These are phyloP conservation scores for Alternaria brassicicola DNA, from an alignment of 2,329 filamentous ascomycete genomes.

Conservation along the genomic window DNA sequence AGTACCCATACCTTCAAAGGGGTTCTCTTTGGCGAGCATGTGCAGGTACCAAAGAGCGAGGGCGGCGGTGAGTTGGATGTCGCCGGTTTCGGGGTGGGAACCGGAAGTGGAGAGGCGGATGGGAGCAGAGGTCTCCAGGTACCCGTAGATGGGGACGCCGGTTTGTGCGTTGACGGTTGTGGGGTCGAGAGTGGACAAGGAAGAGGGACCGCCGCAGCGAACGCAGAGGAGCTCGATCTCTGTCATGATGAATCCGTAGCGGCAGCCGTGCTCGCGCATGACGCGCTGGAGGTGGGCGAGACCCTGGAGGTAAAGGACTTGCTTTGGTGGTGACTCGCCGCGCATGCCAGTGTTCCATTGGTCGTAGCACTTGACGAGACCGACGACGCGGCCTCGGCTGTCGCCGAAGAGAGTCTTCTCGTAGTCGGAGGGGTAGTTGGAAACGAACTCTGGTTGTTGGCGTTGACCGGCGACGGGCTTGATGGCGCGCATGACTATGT, in stretches of 20 bases:
- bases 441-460: conserved; percentile 69
- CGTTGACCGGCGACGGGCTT: conserved; percentile 51
- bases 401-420: conserved; percentile 57
- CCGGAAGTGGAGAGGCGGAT: conserved; percentile 59
- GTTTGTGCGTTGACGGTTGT: conserved; percentile 54
- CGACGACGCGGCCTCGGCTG: conserved; percentile 68
- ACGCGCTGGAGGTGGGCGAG: conserved; percentile 84
- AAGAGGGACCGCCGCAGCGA: conserved; percentile 68
- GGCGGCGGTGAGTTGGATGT: conserved; percentile 68
- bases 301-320: conserved; percentile 85
- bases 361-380: conserved; percentile 89
- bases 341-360: conserved; percentile 97
- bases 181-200: conserved; percentile 37
- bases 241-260: conserved; percentile 95
- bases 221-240: conserved; percentile 95
- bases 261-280: conserved; percentile 91
- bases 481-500: conserved; percentile 57
- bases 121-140: conserved; percentile 72
- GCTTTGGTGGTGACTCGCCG: conserved; percentile 79
- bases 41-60: conserved; percentile 80
- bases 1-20: conserved; percentile 62
- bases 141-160: conserved; percentile 79
- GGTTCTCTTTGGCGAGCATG: conserved; percentile 69
- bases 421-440: conserved; percentile 63
- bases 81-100: conserved; percentile 43